A percentile compares a stretch with the other conserved stretches of the same genome.
Conservation (phyloP, 495 filamentous ascomycete species). For the Niebla homalea region DNA sequence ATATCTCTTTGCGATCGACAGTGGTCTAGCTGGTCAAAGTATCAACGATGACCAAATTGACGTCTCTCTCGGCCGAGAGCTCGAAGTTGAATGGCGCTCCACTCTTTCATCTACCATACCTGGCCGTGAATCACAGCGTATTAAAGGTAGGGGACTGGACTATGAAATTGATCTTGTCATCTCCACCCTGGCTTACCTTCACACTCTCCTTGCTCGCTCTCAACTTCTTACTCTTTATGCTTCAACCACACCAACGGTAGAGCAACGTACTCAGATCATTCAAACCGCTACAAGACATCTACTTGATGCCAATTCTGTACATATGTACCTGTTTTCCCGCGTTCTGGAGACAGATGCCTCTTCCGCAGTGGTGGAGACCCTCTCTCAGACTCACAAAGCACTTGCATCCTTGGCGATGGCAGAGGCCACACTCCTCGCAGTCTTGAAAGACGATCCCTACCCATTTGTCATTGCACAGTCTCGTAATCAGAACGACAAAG, state of each 20-base stretch:
- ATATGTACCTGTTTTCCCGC: slow-evolving; percentile 45
- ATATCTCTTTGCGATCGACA: slow-evolving; percentile 61
- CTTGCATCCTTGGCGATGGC: slow-evolving; percentile 63
- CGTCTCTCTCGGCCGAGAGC: slow-evolving; percentile 43
- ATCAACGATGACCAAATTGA: slow-evolving; percentile 48
- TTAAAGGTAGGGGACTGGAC: slow-evolving; percentile 60
- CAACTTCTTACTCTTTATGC: slow-evolving; percentile 42
- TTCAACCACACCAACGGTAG: slow-evolving; percentile 44
- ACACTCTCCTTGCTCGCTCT: slow-evolving; percentile 55
- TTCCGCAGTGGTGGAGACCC: slow-evolving; percentile 40
- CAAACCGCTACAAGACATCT: slow-evolving; percentile 64
- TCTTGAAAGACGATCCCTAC: slow-evolving; percentile 89
- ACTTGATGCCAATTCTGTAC: slow-evolving; percentile 65
- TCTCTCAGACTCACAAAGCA: slow-evolving; percentile 50
- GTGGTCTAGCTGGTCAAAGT: slow-evolving; percentile 41
- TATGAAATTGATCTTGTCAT: slow-evolving; percentile 72
- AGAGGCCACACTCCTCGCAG: slow-evolving; percentile 78
- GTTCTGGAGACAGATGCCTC: slow-evolving; percentile 5
- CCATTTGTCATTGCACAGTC: slow-evolving; percentile 61
- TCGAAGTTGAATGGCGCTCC: slow-evolving; percentile 69
- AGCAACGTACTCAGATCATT: slow-evolving; percentile 55
- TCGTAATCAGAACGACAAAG: slow-evolving; percentile 63
- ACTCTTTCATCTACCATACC: slow-evolving; percentile 50
- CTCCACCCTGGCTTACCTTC: slow-evolving; percentile 58
- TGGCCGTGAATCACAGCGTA: slow-evolving; percentile 45